A percentile compares a stretch with the other conserved stretches of the same genome.
These are phyloP conservation scores for Angophora floribunda DNA, from an alignment of 345 rosid species.

Conservation along the genomic window DNA sequence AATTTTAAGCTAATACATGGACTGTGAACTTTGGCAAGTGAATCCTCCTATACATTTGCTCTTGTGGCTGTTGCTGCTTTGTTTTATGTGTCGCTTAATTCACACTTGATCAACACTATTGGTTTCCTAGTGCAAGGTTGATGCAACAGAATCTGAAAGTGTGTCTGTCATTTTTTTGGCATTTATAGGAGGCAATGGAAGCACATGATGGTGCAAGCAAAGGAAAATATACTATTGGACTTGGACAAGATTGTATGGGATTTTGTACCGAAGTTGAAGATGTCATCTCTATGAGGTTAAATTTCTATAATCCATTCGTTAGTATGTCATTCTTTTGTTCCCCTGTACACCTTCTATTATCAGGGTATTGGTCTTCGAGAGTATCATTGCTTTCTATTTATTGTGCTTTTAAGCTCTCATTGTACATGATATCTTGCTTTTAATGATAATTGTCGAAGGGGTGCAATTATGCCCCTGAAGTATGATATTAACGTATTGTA, in stretches of 20 bases:
- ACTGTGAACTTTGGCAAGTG: not conserved
- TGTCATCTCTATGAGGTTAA: constrained; percentile 97
- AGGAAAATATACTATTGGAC: constrained; percentile 98
- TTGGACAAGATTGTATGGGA: constrained; percentile 97
- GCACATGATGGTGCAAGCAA: constrained; percentile 94
- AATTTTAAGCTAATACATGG: not conserved
- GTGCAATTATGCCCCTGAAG: not conserved
- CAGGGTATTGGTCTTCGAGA: not conserved
- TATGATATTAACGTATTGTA: not conserved
- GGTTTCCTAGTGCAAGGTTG: not conserved
- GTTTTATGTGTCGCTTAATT: not conserved
- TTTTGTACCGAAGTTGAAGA: constrained; percentile 98
- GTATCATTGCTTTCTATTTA: not conserved
- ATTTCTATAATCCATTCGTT: not conserved
- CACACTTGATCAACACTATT: not conserved
- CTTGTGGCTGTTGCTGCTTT: not conserved
- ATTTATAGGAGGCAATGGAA: constrained; percentile 75
- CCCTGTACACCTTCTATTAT: not conserved
- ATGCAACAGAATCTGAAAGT: not conserved
- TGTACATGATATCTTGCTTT: not conserved
- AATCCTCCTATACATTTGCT: not conserved
- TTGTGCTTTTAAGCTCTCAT: not conserved
- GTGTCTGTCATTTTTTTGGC: not conserved
- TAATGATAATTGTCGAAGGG: not conserved
- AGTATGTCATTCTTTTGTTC: not conserved